phyloP scores from a whole-genome alignment of 2,329 filamentous ascomycete genomes.

The Penicillium crustosum region DNA sequence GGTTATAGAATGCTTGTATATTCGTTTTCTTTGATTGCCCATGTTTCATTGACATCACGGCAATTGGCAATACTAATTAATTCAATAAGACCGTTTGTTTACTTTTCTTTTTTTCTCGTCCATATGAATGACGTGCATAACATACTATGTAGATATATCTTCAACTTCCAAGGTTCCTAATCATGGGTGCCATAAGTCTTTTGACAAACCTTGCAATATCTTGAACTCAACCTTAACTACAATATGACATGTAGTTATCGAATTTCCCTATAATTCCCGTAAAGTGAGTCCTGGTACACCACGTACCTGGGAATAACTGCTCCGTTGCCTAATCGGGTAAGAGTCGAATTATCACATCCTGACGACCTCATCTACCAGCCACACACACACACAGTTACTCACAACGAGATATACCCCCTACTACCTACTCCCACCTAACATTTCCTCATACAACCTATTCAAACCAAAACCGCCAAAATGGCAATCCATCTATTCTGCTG shows the following conservation, averaged over 20 bases:
- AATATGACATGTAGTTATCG: no score
- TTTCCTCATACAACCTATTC: neutral
- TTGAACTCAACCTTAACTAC: neutral
- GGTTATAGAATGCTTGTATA: slow-evolving; percentile 18
- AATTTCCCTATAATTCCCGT: neutral
- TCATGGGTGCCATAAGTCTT: neutral
- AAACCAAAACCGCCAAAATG: neutral
- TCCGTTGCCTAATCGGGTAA: neutral
- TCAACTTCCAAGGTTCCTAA: neutral
- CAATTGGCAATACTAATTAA: neutral
- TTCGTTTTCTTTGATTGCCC: slow-evolving; percentile 4
- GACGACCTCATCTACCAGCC: neutral
- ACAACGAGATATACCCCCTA: neutral
- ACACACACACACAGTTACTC: neutral
- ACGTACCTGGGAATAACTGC: neutral
- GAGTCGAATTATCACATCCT: slow-evolving; percentile 6
- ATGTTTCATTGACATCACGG: neutral
- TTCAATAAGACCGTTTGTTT: neutral
- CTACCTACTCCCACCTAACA: neutral
- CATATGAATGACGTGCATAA: neutral
- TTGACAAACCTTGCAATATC: no score
- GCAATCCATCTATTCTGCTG: slow-evolving; percentile 1
- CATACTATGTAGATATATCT: neutral
- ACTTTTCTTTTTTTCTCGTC: neutral
- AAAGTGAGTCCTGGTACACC: neutral